These are phyloP conservation scores for Cyclotella baltica DNA, from an alignment of 108 stramenopile species.

Conservation along the genomic window DNA sequence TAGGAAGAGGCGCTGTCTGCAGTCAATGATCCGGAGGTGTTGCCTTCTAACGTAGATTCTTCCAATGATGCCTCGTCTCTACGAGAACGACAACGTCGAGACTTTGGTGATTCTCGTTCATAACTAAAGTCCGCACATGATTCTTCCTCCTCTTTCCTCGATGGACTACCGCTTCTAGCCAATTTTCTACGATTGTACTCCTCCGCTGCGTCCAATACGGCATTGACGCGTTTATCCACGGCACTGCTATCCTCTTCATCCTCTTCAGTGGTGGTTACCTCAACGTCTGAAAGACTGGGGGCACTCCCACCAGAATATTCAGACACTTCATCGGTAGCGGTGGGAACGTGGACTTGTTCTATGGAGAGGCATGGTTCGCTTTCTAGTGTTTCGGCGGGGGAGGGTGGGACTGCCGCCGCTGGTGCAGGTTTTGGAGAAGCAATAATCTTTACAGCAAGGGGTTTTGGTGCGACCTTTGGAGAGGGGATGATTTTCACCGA, in stretches of 20 bases:
- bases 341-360: not conserved
- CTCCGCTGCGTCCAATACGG: not conserved
- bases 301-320: slow-evolving; percentile 1
- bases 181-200: no score
- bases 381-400: not conserved
- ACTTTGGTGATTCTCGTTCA: no score
- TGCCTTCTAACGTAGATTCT: no score
- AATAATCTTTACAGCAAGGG: not conserved
- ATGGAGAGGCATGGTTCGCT: not conserved
- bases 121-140: no score
- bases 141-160: no score
- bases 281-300: not conserved
- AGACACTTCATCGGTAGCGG: not conserved
- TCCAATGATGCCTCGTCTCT: no score
- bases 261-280: not conserved
- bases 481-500: no score
- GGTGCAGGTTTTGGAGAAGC: not conserved
- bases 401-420: not conserved
- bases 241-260: not conserved
- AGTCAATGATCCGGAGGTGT: no score
- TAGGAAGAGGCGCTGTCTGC: no score
- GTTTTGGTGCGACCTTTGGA: no score
- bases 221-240: not conserved
- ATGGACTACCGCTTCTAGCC: no score
- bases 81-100: no score